Conservation (phyloP, 371 early-diverging fungal genomes). For the Mortierella sp. region DNA sequence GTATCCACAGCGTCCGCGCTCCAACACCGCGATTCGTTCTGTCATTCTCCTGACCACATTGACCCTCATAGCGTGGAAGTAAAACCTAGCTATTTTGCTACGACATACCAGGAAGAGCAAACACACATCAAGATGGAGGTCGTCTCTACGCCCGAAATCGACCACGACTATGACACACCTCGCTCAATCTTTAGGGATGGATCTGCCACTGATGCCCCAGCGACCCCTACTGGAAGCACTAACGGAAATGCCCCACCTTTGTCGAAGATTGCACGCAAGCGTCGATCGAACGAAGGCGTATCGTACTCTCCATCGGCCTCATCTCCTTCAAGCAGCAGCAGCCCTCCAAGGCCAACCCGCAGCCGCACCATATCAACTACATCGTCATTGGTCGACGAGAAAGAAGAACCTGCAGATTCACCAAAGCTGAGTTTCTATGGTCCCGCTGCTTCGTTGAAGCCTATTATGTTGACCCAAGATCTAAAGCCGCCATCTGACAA, state of each 20-base stretch:
- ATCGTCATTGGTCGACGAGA: constrained; percentile 48
- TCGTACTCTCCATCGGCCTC: constrained; percentile 29
- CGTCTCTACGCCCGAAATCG: constrained; percentile 36
- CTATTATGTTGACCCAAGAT: constrained; percentile 49
- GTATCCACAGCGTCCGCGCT: constrained; percentile 10
- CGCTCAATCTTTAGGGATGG: constrained; percentile 25
- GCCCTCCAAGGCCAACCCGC: constrained; percentile 44
- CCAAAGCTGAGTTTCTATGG: constrained; percentile 14
- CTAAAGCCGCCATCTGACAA: constrained; percentile 42
- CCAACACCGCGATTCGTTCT: constrained; percentile 36
- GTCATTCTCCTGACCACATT: constrained; percentile 53
- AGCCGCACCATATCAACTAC: constrained; percentile 52
- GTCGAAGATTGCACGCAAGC: constrained; percentile 43
- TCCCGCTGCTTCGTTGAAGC: constrained; percentile 25
- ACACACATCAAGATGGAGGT: constrained; percentile 49
- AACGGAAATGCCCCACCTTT: constrained; percentile 10
- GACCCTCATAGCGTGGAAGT: constrained; percentile 55
- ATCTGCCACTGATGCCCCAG: constrained; percentile 8
- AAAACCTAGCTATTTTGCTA: constrained; percentile 44
- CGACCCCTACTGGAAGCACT: constrained; percentile 17
- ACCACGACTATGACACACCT: constrained; percentile 26
- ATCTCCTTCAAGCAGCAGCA: constrained; percentile 33
- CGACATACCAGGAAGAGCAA: constrained; percentile 37
- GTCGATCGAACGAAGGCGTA: constrained; percentile 48
- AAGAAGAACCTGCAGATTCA: constrained; percentile 30